phyloP scores from a whole-genome alignment of 257 asterid species.

The Petrea volubilis region DNA sequence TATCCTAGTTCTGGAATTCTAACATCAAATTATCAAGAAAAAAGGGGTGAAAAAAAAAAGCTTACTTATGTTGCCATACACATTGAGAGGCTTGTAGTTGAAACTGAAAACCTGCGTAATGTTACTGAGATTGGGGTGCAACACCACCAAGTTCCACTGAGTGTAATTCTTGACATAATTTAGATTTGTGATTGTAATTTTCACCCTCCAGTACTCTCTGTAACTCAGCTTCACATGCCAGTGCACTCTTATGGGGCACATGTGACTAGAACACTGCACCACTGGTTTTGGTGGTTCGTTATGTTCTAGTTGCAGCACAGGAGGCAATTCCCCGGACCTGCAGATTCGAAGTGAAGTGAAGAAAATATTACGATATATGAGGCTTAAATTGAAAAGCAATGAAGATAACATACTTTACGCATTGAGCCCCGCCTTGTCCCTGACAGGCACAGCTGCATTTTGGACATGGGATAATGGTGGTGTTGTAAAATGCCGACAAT shows the following conservation, averaged over 20 bases:
- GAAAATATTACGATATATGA: neutral
- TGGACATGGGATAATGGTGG: constrained; percentile 61
- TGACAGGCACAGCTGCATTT: constrained; percentile 76
- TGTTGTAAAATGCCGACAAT: constrained; percentile 71
- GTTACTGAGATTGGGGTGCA: constrained; percentile 73
- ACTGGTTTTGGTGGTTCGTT: constrained; percentile 45
- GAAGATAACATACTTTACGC: constrained; percentile 48
- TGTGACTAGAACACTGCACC: constrained; percentile 56
- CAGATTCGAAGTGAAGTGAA: neutral
- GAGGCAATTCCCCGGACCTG: constrained; percentile 51
- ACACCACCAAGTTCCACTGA: constrained; percentile 70
- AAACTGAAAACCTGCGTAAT: constrained; percentile 73
- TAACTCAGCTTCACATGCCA: constrained; percentile 81
- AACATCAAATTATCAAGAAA: neutral
- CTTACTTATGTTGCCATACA: constrained; percentile 64
- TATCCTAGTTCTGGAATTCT: neutral
- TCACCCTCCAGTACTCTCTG: constrained; percentile 76
- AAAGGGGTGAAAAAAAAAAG: neutral
- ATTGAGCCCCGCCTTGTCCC: constrained; percentile 38
- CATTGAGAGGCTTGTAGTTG: constrained; percentile 71
- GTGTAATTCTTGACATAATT: constrained; percentile 59
- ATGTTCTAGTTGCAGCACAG: constrained; percentile 38
- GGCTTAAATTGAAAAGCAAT: neutral
- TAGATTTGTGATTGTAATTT: constrained; percentile 59
- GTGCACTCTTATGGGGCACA: constrained; percentile 81